Base-by-base conservation (phyloP, 805 yeast genomes). In the Metschnikowia gruessii region DNA sequence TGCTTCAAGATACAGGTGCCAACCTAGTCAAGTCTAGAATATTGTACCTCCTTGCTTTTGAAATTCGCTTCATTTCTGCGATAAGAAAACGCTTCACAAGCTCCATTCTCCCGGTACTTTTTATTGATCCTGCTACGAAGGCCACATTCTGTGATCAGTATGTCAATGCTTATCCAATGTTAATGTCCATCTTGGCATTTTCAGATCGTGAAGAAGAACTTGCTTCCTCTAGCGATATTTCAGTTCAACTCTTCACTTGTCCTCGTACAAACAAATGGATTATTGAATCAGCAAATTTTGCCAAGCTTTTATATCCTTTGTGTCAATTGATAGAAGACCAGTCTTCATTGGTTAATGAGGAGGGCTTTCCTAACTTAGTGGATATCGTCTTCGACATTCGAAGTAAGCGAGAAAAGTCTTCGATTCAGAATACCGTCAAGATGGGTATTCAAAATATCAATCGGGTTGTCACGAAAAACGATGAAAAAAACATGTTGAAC, bases 11-110 rank as follows among this genome's bases (percentile, higher is more conserved):
- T 12, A 8, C 39, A 35, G 29, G 29, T 32, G 9, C 42, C 16
- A 19, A 29, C 57, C 62, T 60, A 15, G 48, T 50, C n/a, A 51
- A 59, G 24, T 72, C 87, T 13, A 71, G 87, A 54, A 57, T 85
- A 11, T 90, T 85, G 58, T 72, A 69, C 54, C 55, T 86, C 18
- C 63, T 84, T 31, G 74, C 71, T 48, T 77, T 83, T 48, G 87
- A 85, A 50, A 70, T 79, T 32, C 70, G 94, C 52, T 75, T 76
- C 29, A 71, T 81, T 66, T 81, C 82, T 47, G 53, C 56, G 3
- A 56, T 76, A 7, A 73, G 94, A 58, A 72, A 69, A 37, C 60
- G 61, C 7, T 45, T 86, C 15, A 75, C 77, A 40, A 66, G 72
- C 22, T 59, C 80, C 1, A 52, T 85, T 3, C 66, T 83, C 9